phyloP scores from a whole-genome alignment of 78 protist genomes.

The Dictyostelium firmibasis region DNA sequence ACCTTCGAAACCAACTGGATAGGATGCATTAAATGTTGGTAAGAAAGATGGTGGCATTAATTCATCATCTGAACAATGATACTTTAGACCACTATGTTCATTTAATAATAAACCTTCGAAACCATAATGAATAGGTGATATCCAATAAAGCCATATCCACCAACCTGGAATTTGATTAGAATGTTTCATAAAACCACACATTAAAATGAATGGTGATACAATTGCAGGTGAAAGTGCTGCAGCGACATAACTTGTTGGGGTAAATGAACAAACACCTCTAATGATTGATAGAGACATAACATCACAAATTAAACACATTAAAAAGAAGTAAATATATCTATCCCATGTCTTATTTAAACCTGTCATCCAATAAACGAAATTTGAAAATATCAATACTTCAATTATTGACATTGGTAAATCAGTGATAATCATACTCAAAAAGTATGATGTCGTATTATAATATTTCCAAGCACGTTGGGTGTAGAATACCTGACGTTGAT shows the following conservation, averaged over 20 bases:
- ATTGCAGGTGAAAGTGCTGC: background rate
- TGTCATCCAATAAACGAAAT: slow-evolving; percentile 63
- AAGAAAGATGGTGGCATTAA: slow-evolving; percentile 37
- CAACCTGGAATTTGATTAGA: slow-evolving; percentile 30
- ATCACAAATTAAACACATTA: background rate
- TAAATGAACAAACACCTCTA: slow-evolving; percentile 12
- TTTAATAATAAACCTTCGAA: slow-evolving; percentile 64
- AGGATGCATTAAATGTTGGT: slow-evolving; percentile 9
- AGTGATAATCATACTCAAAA: slow-evolving; percentile 3
- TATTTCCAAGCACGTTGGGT: slow-evolving; percentile 21
- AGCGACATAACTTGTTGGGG: background rate
- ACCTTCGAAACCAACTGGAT: slow-evolving; percentile 41
- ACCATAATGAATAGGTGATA: slow-evolving; percentile 62
- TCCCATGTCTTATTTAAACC: slow-evolving; percentile 35
- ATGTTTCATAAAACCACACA: slow-evolving; percentile 32
- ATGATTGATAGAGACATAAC: background rate
- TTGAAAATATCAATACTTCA: slow-evolving; percentile 37
- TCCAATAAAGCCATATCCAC: slow-evolving; percentile 76
- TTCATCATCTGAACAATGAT: slow-evolving; percentile 9
- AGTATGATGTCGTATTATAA: slow-evolving; percentile 28
- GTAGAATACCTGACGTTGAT: slow-evolving; percentile 35
- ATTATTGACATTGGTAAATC: slow-evolving; percentile 22
- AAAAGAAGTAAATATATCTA: slow-evolving; percentile 38
- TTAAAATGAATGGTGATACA: slow-evolving; percentile 24
- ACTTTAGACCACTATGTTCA: slow-evolving; percentile 8